Evolutionary conservation across 1,139 yeast species (phyloP), one percentile per base, ranked within the genome.

Genomic region (Pichia kudriavzevii): DNA sequence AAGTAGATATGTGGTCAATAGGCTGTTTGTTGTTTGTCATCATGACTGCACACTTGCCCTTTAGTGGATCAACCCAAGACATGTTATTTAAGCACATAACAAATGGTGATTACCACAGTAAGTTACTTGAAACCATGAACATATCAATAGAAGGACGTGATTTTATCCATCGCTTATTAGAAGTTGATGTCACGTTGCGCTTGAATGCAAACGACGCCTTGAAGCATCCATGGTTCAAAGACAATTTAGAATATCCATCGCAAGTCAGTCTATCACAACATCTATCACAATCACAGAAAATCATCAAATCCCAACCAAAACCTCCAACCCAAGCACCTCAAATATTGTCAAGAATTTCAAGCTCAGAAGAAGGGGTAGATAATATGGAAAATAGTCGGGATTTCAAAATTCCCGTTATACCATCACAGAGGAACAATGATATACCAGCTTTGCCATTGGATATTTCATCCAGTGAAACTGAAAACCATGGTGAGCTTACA

Each of bases 1-100:
- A 83, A 41, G 97, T 88, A 5, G 98, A 91, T 57, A 83, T 91
- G 67, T 91, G 98, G 98, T 84, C 96, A 4, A 66, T 85, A 41
- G 95, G 97, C 0, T 91, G 98, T 57, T 63, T 91, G 23, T 80
- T 87, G 0, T 91, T 85, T 59, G 97, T 91, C 9, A 74, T 88
- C 26, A 60, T 91, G 36, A 88, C 97, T 0, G 91, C 93, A 0
- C 95, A 85, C 64, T 63, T 88, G 40, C 98, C 98, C 2, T 91
- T 91, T 54, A 85, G 88, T 53, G 96, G 96, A 1, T 72, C 79
- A 36, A 84, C 95, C 0, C 97, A 88, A 51, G 88, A 83, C 18
- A 83, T 81, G 44, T 65, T 91, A 55, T 84, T 83, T 58, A 70
- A 70, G 33, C 81, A 81, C 49, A 87, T 88, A 26, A 70, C 74